Evolutionary conservation across 306 rosid genomes (phyloP).

Genomic region (Dryas alaskensis): DNA sequence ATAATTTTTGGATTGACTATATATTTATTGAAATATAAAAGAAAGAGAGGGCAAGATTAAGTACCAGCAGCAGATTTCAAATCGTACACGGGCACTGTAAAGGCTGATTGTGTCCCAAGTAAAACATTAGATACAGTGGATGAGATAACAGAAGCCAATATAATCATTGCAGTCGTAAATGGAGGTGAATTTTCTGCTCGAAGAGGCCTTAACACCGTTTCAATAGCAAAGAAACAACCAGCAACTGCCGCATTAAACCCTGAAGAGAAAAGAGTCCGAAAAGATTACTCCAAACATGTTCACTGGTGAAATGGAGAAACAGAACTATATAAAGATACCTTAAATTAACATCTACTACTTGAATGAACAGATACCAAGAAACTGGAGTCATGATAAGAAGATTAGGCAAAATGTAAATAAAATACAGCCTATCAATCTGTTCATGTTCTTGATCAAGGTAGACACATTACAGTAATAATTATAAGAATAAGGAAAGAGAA

Average conservation of each 20-base stretch:
- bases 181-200: constrained; percentile 99
- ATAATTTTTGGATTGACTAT: neutral
- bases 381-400: neutral
- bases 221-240: constrained; percentile 98
- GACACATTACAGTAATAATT: neutral
- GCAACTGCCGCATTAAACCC: constrained; percentile 99
- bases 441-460: neutral
- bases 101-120: constrained; percentile 85
- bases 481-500: neutral
- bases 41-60: constrained; percentile 19
- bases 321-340: neutral
- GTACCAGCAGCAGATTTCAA: constrained; percentile 99
- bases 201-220: constrained; percentile 91
- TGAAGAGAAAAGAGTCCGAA: constrained; percentile 40
- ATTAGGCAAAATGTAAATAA: neutral
- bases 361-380: neutral
- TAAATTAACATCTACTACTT: neutral
- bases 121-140: constrained; percentile 91
- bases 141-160: constrained; percentile 96
- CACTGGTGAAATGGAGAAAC: neutral
- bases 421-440: neutral
- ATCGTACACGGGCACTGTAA: constrained; percentile 83
- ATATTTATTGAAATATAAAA: neutral
- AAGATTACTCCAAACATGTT: constrained; percentile 10
- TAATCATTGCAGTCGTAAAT: constrained; percentile 97